These are phyloP conservation scores for Manihot esculenta DNA, from an alignment of 441 rosid species.

Conservation along the genomic window DNA sequence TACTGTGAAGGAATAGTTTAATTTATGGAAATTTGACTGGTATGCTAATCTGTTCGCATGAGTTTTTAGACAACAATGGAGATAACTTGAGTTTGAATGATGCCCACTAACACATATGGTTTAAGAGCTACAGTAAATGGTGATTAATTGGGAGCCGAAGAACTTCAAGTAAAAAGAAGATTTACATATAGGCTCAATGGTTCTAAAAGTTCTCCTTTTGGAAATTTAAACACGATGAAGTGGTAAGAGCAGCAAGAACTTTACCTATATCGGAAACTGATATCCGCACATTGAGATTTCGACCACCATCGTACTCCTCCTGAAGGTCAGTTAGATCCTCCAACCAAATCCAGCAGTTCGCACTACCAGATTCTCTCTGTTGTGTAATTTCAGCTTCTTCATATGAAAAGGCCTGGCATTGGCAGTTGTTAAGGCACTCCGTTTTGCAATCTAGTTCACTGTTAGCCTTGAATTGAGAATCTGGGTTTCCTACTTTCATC, in stretches of 20 bases:
- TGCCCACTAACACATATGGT: too few relatives aligned
- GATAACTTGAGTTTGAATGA: too few relatives aligned
- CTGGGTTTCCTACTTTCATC: conserved; percentile 59
- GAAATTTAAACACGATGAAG: neutral
- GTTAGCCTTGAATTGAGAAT: conserved; percentile 35
- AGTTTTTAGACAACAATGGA: too few relatives aligned
- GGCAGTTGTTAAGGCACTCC: conserved; percentile 50
- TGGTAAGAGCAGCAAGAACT: conserved; percentile 2
- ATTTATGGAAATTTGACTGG: too few relatives aligned
- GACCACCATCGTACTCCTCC: conserved; percentile 45
- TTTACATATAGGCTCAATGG: too few relatives aligned
- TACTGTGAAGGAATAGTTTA: too few relatives aligned
- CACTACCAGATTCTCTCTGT: conserved; percentile 11
- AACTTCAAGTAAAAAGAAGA: too few relatives aligned
- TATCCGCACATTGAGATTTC: conserved; percentile 40
- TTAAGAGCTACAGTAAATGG: too few relatives aligned
- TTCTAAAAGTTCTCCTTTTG: too few relatives aligned
- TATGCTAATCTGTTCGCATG: too few relatives aligned
- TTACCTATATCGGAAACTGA: conserved; percentile 48
- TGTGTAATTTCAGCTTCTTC: conserved; percentile 15
- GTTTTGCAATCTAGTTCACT: conserved; percentile 43
- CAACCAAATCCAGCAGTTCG: conserved; percentile 65
- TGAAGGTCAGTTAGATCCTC: conserved; percentile 47
- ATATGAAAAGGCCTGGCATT: conserved; percentile 58
- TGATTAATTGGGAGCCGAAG: neutral